Evolutionary conservation across 495 filamentous ascomycete genomes (phyloP).

Genomic region (Xylaria acuta): DNA sequence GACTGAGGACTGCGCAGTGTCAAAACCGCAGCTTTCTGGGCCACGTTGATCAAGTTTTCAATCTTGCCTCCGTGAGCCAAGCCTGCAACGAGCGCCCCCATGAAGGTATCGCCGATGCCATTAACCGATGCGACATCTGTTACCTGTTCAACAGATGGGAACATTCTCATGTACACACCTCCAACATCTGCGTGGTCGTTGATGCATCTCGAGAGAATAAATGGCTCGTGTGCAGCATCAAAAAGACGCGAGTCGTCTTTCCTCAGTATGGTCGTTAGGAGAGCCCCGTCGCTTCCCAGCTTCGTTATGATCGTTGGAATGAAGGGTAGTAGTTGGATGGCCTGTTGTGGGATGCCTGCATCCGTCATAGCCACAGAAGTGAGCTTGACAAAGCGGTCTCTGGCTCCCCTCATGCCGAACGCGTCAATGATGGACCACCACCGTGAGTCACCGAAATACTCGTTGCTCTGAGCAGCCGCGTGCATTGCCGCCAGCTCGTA

Average conservation of each 20-base stretch:
- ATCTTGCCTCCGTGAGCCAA: conserved; percentile 55
- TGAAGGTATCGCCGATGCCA: conserved; percentile 91
- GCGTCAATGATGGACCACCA: conserved; percentile 85
- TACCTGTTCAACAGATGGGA: conserved; percentile 70
- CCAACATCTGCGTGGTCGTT: conserved; percentile 65
- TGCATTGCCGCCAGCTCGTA: conserved; percentile 82
- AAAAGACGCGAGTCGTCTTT: conserved; percentile 69
- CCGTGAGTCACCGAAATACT: conserved; percentile 67
- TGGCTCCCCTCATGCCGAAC: conserved; percentile 68
- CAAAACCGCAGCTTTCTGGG: conserved; percentile 77
- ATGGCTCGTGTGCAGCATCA: conserved; percentile 64
- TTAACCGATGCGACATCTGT: conserved; percentile 85
- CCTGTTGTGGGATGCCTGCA: conserved; percentile 79
- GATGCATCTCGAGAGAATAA: conserved; percentile 67
- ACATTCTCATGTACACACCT: conserved; percentile 85
- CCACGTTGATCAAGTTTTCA: conserved; percentile 59
- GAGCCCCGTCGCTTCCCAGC: conserved; percentile 77
- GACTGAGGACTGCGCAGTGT: conserved; percentile 75
- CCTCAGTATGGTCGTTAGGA: conserved; percentile 73
- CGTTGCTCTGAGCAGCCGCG: conserved; percentile 62
- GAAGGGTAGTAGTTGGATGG: conserved; percentile 82
- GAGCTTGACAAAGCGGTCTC: conserved; percentile 68
- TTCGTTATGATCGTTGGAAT: conserved; percentile 86
- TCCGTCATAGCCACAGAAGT: conserved; percentile 70
- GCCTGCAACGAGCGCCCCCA: conserved; percentile 79